phyloP scores from a whole-genome alignment of 169 alveolate species.

The Cryptosporidium parvum region DNA sequence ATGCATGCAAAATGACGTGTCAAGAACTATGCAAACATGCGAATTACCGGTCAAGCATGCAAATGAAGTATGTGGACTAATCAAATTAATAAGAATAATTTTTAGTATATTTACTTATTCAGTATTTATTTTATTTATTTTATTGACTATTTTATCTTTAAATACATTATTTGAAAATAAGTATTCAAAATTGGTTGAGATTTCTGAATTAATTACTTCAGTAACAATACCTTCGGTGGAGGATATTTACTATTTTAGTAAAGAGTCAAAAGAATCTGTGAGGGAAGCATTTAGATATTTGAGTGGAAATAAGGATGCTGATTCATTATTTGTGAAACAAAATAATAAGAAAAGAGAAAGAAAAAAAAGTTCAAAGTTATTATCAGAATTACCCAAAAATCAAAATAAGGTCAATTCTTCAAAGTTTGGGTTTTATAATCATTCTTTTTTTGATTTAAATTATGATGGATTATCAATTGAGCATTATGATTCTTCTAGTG shows the following conservation, averaged over 20 bases:
- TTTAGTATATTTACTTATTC: neutral
- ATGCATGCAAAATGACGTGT: slow-evolving; percentile 64
- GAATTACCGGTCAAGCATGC: neutral
- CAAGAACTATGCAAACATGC: slow-evolving; percentile 8
- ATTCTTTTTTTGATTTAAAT: neutral
- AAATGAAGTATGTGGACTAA: neutral
- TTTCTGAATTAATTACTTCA: slow-evolving; percentile 20
- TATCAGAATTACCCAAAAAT: neutral
- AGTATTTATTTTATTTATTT: slow-evolving; percentile 6
- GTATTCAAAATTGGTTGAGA: slow-evolving; percentile 4
- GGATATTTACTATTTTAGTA: slow-evolving; percentile 43
- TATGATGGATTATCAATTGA: neutral
- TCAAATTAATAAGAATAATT: neutral
- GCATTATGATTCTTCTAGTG: neutral
- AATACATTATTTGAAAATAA: slow-evolving; percentile 14
- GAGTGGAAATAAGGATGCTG: neutral
- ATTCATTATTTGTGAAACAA: neutral
- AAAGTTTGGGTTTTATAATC: neutral
- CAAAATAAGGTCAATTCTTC: too few species aligned
- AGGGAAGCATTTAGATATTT: slow-evolving; percentile 45
- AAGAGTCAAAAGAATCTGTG: slow-evolving; percentile 51
- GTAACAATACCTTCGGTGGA: slow-evolving; percentile 47
- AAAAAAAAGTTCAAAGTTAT: neutral
- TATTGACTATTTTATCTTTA: slow-evolving; percentile 16
- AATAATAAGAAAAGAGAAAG: neutral